Evolutionary conservation across 129 eudicot genomes (phyloP).

Genomic region (Ambrosia artemisiifolia): DNA sequence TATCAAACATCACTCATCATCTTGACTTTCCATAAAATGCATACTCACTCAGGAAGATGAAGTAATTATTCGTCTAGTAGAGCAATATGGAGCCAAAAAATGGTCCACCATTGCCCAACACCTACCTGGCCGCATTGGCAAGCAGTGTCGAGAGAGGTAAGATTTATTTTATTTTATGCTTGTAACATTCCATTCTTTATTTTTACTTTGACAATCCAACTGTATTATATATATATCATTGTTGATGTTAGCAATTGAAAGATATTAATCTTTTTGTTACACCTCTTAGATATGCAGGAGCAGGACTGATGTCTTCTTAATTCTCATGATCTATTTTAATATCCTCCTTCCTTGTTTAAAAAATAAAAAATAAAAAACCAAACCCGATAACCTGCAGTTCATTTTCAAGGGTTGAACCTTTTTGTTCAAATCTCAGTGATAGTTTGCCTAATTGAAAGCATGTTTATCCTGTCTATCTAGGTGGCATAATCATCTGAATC

Average conservation of each 20-base stretch:
- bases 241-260: neutral
- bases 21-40: neutral
- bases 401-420: neutral
- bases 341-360: neutral
- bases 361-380: neutral
- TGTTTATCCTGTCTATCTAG: constrained; percentile 28
- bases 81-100: constrained; percentile 84
- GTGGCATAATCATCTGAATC: constrained; percentile 99
- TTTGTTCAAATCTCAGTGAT: neutral
- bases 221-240: neutral
- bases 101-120: constrained; percentile 97
- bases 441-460: neutral
- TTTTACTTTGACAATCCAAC: neutral
- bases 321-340: neutral
- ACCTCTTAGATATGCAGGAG: neutral
- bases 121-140: constrained; percentile 96
- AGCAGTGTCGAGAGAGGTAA: constrained; percentile 97
- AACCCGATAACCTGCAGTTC: neutral
- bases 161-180: constrained; percentile 16
- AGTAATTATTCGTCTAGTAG: constrained; percentile 68
- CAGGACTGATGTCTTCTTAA: neutral
- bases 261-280: neutral
- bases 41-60: constrained; percentile 75
- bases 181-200: neutral
- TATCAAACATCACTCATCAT: neutral